Percentiles rank a stretch among this genome's conserved stretches.
Conservation (phyloP, 768 basidiomycete genomes). For the Daedaleopsis sinensis region DNA sequence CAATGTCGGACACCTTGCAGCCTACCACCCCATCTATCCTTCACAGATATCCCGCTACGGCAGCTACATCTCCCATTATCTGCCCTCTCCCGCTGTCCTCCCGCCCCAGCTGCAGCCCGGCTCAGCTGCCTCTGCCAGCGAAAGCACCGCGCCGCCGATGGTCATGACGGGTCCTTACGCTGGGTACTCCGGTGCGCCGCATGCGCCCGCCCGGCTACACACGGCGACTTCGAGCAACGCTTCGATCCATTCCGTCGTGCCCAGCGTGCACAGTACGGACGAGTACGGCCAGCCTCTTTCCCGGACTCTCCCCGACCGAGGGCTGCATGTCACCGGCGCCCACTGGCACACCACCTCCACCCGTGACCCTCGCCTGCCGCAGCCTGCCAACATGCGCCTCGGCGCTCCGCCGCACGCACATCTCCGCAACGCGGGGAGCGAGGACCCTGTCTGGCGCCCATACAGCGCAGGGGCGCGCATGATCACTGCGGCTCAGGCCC, state of each 20-base stretch:
- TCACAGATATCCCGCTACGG: not conserved
- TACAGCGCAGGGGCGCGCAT: conserved; percentile 22
- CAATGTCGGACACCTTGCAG: not conserved
- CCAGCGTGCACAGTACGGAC: conserved; percentile 26
- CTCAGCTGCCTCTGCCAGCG: not conserved
- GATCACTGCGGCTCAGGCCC: too few relatives aligned
- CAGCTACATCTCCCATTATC: conserved; percentile 1
- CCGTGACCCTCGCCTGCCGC: too few relatives aligned
- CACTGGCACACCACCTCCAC: too few relatives aligned
- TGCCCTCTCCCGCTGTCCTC: not conserved
- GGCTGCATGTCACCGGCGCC: too few relatives aligned
- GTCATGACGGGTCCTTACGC: not conserved
- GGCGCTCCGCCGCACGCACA: conserved; percentile 19
- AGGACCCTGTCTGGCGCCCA: conserved; percentile 18
- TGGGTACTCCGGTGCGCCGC: conserved; percentile 1
- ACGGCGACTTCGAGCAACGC: conserved; percentile 21
- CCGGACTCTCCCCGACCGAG: not conserved
- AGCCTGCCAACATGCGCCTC: not conserved
- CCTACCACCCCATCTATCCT: not conserved
- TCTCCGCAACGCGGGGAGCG: conserved; percentile 19
- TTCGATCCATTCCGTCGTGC: conserved; percentile 27
- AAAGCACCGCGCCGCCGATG: not conserved
- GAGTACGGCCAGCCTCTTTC: not conserved
- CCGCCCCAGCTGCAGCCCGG: conserved; percentile 14
- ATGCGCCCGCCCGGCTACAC: conserved; percentile 12